A percentile compares a stretch with the other conserved stretches of the same genome.
Conservation (phyloP, 148 eudicot species). For the Arbutus unedo region DNA sequence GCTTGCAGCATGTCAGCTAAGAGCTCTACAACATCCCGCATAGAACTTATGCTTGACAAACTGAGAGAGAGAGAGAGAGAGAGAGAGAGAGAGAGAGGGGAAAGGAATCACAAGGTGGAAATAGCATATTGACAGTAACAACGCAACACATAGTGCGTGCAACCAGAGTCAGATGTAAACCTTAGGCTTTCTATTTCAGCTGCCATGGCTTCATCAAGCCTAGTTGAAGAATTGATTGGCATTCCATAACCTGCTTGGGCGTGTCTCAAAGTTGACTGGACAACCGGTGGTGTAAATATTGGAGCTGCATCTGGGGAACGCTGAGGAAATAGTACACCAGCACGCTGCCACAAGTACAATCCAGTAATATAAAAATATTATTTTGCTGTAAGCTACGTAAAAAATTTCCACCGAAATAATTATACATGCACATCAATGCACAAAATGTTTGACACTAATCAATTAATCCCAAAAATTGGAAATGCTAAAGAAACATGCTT, state of each 20-base stretch:
- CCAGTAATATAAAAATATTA: background rate
- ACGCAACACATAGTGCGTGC: background rate
- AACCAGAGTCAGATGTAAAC: constrained; percentile 26
- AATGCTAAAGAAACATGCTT: background rate
- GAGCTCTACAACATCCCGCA: constrained; percentile 68
- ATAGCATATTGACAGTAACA: constrained; percentile 4
- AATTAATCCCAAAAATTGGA: background rate
- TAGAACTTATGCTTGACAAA: constrained; percentile 56
- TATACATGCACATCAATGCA: background rate
- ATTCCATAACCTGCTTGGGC: constrained; percentile 71
- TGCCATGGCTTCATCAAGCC: constrained; percentile 92
- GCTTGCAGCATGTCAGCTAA: constrained; percentile 89
- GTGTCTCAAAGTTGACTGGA: constrained; percentile 42
- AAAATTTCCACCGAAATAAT: background rate
- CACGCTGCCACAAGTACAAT: constrained; percentile 48
- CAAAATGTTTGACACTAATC: background rate
- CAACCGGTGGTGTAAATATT: constrained; percentile 74
- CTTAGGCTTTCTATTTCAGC: constrained; percentile 72
- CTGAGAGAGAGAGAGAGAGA: constrained; percentile 30
- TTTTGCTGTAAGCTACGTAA: background rate
- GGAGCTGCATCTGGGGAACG: constrained; percentile 67
- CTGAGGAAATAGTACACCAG: constrained; percentile 71
- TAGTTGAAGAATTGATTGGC: constrained; percentile 68
- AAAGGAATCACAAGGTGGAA: background rate
- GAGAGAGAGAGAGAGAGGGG: background rate